These are phyloP conservation scores for Trametes cubensis DNA, from an alignment of 768 basidiomycete species.

Conservation along the genomic window DNA sequence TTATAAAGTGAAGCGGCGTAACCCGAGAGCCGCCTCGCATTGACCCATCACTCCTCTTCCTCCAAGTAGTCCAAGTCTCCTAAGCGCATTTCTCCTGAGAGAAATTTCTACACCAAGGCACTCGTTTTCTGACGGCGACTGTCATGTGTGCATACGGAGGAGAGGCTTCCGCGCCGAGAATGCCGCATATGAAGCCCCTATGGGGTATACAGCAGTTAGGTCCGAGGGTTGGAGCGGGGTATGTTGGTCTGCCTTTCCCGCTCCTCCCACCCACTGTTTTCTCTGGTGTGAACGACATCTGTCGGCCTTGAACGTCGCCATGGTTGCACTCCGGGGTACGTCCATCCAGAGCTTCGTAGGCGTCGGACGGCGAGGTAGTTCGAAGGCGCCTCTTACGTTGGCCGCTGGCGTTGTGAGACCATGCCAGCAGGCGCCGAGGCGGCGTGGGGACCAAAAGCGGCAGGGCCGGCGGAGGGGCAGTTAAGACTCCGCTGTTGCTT, in stretches of 20 bases:
- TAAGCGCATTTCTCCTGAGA: neutral
- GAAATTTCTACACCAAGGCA: neutral
- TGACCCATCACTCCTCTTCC: too few relatives aligned
- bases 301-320: neutral
- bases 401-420: conserved; percentile 1
- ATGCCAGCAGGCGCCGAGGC: conserved; percentile 4
- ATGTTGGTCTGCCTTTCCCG: neutral
- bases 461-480: conserved; percentile 14
- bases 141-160: conserved; percentile 6
- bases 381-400: neutral
- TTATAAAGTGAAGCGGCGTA: too few relatives aligned
- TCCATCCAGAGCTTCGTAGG: neutral
- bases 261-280: neutral
- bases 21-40: too few relatives aligned
- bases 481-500: conserved; percentile 27
- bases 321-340: conserved; percentile 11
- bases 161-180: conserved; percentile 11
- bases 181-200: conserved; percentile 18
- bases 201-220: conserved; percentile 1
- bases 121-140: neutral
- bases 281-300: neutral
- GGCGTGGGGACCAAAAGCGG: conserved; percentile 11
- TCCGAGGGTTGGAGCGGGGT: neutral
- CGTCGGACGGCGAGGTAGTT: neutral
- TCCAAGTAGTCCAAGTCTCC: neutral